Evolutionary conservation across 2,329 filamentous ascomycete species (phyloP), one percentile per base, ranked within the genome.

Genomic region (Cryphonectria carpinicola): DNA sequence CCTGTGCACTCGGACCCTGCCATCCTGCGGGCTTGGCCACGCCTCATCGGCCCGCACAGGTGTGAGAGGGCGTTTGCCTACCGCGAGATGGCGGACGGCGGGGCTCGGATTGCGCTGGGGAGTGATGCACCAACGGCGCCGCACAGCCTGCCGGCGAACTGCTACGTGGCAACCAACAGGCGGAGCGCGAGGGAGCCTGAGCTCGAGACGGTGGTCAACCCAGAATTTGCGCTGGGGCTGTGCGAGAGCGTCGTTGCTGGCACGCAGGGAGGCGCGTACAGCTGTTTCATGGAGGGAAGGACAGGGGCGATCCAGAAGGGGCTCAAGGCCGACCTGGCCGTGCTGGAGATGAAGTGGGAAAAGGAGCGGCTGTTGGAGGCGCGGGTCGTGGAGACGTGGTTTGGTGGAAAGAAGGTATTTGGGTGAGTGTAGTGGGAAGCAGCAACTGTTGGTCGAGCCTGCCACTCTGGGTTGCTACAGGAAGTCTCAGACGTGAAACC

Each of bases 121-220:
- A 86, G 84, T 2, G 89, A 91, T 73, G 83, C 87, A 0, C 88
- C 88, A 0, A 90, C 88, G 0, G 88, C 89, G 1, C 86, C 87
- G 1, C 84, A 87, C 74, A 76, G 81, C 1, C 83, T 87, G 10
- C 79, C 89, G 60, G 82, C 81, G 3, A 90, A 90, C 71, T 73
- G 89, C 7, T 90, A 90, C 75, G 83, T 88, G 4, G 88, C 87
- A 0, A 87, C 87, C 1, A 90, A 87, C 28, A 80, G 89, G 54
- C 82, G 82, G 58, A 88, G 86, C 0, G 87, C 86, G 10, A 79
- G 86, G 5, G 84, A 89, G 73, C 84, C 84, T 0, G 78, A 78
- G 1, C 73, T 78, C 39, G 76, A 81, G 49, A 79, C 79, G 6
- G 79, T 80, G 0, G 82, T 88, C 0, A 90, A 90, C 73, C 81